Percentiles rank a stretch among this genome's conserved stretches.
These are phyloP conservation scores for Alternaria tenuissima DNA, from an alignment of 2,329 filamentous ascomycete species.

Conservation along the genomic window DNA sequence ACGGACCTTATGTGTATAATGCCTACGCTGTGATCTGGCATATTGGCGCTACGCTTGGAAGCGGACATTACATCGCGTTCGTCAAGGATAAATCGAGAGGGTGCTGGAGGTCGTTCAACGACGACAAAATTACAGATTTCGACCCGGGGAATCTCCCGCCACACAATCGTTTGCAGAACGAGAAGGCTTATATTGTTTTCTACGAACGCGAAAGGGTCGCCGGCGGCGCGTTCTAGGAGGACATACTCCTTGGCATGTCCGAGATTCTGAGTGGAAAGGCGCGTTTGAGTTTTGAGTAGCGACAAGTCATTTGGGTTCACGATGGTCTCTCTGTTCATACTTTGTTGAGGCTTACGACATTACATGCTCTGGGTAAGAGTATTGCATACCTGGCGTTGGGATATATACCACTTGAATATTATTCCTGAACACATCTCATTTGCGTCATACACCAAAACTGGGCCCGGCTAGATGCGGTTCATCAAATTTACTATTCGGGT, in stretches of 20 bases:
- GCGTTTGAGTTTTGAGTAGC: background rate
- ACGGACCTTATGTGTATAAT: conserved; percentile 76
- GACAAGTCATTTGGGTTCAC: background rate
- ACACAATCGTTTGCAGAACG: conserved; percentile 65
- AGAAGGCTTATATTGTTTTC: conserved; percentile 72
- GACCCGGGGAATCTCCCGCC: conserved; percentile 60
- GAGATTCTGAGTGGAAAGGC: background rate
- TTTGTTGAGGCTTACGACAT: conserved; percentile 6
- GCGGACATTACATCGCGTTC: conserved; percentile 82
- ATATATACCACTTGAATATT: conserved; percentile 16
- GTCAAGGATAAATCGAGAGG: conserved; percentile 59
- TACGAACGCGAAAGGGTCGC: conserved; percentile 59
- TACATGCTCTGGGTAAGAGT: background rate
- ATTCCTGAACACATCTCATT: background rate
- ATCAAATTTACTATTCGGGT: background rate
- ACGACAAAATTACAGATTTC: conserved; percentile 62
- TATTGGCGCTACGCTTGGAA: conserved; percentile 69
- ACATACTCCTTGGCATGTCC: background rate
- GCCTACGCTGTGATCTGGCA: conserved; percentile 87
- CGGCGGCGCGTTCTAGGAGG: conserved; percentile 35
- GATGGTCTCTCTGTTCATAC: background rate
- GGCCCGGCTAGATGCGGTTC: background rate
- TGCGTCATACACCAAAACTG: background rate
- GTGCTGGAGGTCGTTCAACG: conserved; percentile 70
- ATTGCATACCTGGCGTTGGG: conserved; percentile 22